These are phyloP conservation scores for Fusarium sp. DNA, from an alignment of 2,329 filamentous ascomycete species.

Conservation along the genomic window DNA sequence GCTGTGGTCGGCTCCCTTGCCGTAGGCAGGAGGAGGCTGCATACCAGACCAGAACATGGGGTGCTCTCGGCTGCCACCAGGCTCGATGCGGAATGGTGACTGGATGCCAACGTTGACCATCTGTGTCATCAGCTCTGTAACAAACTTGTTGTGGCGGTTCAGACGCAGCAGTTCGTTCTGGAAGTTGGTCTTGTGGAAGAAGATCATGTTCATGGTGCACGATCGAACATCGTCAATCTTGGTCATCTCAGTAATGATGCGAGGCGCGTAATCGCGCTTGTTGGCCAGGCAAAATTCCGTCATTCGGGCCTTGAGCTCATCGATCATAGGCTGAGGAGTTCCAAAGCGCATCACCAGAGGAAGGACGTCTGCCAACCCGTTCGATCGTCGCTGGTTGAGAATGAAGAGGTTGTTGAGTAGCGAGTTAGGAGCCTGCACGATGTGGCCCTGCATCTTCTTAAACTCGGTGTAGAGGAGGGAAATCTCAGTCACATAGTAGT, in stretches of 20 bases:
- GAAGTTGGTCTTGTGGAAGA: slow-evolving; percentile 98
- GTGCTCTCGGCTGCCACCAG: slow-evolving; percentile 76
- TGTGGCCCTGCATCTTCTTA: slow-evolving; percentile 98
- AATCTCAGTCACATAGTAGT: slow-evolving; percentile 97
- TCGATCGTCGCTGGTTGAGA: slow-evolving; percentile 91
- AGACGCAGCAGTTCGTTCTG: slow-evolving; percentile 94
- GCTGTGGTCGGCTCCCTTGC: slow-evolving; percentile 45
- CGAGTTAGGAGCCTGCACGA: slow-evolving; percentile 95
- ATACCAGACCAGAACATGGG: slow-evolving; percentile 69
- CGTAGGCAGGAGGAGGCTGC: slow-evolving; percentile 54
- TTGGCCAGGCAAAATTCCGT: slow-evolving; percentile 85
- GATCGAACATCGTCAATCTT: slow-evolving; percentile 86
- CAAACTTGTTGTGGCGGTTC: slow-evolving; percentile 92
- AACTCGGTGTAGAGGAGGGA: slow-evolving; percentile 95
- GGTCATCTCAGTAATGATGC: slow-evolving; percentile 87
- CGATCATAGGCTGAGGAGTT: slow-evolving; percentile 85
- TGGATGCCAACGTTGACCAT: slow-evolving; percentile 89
- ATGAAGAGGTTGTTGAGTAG: slow-evolving; percentile 94
- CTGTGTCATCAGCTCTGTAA: slow-evolving; percentile 88
- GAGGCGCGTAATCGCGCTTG: slow-evolving; percentile 89
- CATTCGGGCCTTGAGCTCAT: slow-evolving; percentile 82
- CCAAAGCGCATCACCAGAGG: slow-evolving; percentile 90
- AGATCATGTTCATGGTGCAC: slow-evolving; percentile 90
- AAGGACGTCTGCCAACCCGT: slow-evolving; percentile 87
- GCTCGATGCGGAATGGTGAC: slow-evolving; percentile 72